These are phyloP conservation scores for Ustilago trichophora DNA, from an alignment of 1,284 basidiomycete genomes.

Conservation along the genomic window DNA sequence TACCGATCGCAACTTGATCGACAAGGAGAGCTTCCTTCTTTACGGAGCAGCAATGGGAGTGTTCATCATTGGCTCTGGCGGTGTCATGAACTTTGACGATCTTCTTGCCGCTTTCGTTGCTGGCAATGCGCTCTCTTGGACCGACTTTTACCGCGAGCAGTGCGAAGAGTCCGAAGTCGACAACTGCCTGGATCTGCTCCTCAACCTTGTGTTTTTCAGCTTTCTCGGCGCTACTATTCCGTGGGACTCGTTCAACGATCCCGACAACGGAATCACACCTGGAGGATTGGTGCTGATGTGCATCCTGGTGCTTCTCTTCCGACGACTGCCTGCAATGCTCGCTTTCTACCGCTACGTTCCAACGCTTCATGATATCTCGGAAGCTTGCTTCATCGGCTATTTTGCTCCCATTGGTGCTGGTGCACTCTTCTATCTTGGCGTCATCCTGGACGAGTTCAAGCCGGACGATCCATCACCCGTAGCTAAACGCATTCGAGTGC, in stretches of 20 bases:
- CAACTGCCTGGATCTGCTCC: conserved; percentile 55
- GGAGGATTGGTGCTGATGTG: conserved; percentile 67
- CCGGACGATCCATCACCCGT: conserved; percentile 25
- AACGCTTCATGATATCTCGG: conserved; percentile 51
- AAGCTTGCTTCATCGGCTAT: conserved; percentile 67
- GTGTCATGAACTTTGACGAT: conserved; percentile 52
- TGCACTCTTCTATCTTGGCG: conserved; percentile 51
- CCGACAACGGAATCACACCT: conserved; percentile 62
- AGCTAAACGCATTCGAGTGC: conserved; percentile 32
- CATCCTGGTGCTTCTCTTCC: conserved; percentile 68
- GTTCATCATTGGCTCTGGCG: conserved; percentile 55
- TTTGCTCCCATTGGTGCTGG: conserved; percentile 69
- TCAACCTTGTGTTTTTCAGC: conserved; percentile 66
- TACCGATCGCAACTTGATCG: conserved; percentile 51
- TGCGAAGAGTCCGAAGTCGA: conserved; percentile 60
- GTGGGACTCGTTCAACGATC: conserved; percentile 53
- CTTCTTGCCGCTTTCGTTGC: conserved; percentile 57
- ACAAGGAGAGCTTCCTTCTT: conserved; percentile 59
- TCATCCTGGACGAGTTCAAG: conserved; percentile 51
- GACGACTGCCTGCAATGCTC: conserved; percentile 63
- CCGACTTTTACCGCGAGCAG: conserved; percentile 60
- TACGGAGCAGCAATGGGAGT: conserved; percentile 54
- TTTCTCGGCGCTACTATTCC: conserved; percentile 63
- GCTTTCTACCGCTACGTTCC: conserved; percentile 60
- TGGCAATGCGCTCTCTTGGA: conserved; percentile 57